Evolutionary conservation across 2,329 filamentous ascomycete genomes (phyloP).

Genomic region (Colletotrichum destructivum): DNA sequence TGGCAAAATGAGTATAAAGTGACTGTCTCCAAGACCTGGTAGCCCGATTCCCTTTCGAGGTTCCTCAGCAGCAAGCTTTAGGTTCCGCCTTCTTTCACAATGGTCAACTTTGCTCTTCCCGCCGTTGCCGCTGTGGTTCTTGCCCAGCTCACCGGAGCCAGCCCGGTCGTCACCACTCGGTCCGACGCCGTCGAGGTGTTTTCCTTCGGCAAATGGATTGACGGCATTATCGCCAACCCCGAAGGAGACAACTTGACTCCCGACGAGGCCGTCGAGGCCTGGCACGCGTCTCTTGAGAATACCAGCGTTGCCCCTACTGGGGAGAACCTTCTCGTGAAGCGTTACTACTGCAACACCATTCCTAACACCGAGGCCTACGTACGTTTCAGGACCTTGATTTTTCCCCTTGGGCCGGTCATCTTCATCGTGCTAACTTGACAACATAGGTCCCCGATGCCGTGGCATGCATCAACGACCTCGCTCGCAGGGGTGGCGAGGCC

Average conservation of each 20-base stretch:
- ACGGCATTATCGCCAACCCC: constrained; percentile 38
- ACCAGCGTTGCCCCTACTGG: not conserved
- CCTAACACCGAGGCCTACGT: constrained; percentile 23
- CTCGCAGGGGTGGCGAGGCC: constrained; percentile 5
- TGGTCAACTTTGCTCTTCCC: constrained; percentile 33
- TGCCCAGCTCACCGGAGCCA: constrained; percentile 4
- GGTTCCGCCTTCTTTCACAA: not conserved
- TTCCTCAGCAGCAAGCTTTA: not conserved
- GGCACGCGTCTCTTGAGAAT: constrained; percentile 5
- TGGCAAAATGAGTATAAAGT: not conserved
- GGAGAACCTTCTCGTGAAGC: constrained; percentile 18
- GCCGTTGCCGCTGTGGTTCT: constrained; percentile 12
- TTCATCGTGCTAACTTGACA: not conserved
- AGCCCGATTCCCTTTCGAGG: too few species aligned
- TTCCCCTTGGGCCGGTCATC: too few species aligned
- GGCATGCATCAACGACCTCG: constrained; percentile 36
- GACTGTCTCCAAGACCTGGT: not conserved
- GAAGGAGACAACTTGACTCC: constrained; percentile 34
- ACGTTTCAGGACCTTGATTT: not conserved
- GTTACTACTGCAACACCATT: constrained; percentile 17
- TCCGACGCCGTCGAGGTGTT: constrained; percentile 12
- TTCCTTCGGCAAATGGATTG: constrained; percentile 38
- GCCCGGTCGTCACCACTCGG: not conserved
- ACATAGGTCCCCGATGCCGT: constrained; percentile 35
- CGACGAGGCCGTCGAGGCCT: constrained; percentile 30